Evolutionary conservation across 768 basidiomycete species (phyloP).

Genomic region (Leccinum aurantiacum): DNA sequence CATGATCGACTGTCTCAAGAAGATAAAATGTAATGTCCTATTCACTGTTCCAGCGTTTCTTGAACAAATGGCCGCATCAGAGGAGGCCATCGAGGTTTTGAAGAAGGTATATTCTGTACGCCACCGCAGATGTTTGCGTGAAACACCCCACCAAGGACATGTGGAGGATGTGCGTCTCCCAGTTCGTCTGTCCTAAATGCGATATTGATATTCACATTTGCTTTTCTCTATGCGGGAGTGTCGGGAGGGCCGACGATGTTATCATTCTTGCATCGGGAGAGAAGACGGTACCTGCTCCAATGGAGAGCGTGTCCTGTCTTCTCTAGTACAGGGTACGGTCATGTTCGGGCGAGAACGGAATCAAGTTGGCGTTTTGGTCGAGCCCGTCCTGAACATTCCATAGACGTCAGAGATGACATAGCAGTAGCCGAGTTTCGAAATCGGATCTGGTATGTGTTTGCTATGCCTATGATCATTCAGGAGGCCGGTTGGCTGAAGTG

Average conservation of each 20-base stretch:
- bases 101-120: constrained; percentile 24
- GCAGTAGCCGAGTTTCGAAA: constrained; percentile 32
- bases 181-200: too few species aligned
- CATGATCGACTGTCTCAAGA: constrained; percentile 32
- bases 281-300: constrained; percentile 26
- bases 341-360: constrained; percentile 37
- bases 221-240: neutral
- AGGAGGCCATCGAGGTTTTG: constrained; percentile 25
- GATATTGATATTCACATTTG: neutral
- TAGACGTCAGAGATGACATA: constrained; percentile 26
- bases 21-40: too few species aligned
- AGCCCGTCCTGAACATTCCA: constrained; percentile 17
- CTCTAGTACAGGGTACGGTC: constrained; percentile 20
- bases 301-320: constrained; percentile 30
- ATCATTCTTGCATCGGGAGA: constrained; percentile 31
- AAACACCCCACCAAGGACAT: too few species aligned
- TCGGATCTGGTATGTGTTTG: constrained; percentile 28
- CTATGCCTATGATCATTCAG: neutral
- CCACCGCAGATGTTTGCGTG: too few species aligned
- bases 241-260: constrained; percentile 38
- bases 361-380: constrained; percentile 34
- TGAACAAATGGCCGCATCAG: constrained; percentile 35
- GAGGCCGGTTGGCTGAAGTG: neutral
- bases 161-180: too few species aligned
- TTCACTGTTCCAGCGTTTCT: constrained; percentile 38